These are phyloP conservation scores for Globisporangium abappressorium DNA, from an alignment of 352 stramenopile species.

Conservation along the genomic window DNA sequence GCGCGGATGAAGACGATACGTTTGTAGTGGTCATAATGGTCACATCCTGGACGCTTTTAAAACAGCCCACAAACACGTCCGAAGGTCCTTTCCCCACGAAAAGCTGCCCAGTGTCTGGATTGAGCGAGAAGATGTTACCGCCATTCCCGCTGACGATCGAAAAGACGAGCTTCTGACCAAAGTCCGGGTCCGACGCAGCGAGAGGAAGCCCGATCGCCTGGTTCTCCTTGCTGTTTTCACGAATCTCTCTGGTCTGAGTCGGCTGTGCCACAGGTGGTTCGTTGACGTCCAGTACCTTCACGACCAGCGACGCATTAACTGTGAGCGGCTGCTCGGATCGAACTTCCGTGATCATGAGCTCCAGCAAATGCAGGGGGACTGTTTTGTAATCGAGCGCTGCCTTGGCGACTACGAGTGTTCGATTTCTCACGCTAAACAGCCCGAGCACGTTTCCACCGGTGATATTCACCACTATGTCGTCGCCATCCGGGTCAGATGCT, in stretches of 20 bases:
- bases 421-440: constrained; percentile 3
- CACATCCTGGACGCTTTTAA: constrained; percentile 3
- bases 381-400: constrained; percentile 11
- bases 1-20: not conserved
- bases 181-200: constrained; percentile 1
- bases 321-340: not conserved
- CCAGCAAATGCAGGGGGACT: not conserved
- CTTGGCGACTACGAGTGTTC: constrained; percentile 5
- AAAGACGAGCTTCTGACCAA: constrained; percentile 9
- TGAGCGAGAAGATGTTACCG: constrained; percentile 4
- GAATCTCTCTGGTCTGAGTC: constrained; percentile 20
- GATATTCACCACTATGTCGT: constrained; percentile 2
- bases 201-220: constrained; percentile 16
- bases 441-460: constrained; percentile 6
- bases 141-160: constrained; percentile 10
- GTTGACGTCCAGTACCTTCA: constrained; percentile 26
- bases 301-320: not conserved
- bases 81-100: constrained; percentile 6
- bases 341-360: constrained; percentile 9
- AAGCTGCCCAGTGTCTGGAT: constrained; percentile 8
- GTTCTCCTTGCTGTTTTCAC: constrained; percentile 23
- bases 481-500: constrained; percentile 6
- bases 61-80: constrained; percentile 11
- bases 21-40: not conserved
- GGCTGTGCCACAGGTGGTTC: constrained; percentile 18